phyloP scores from a whole-genome alignment of 257 asterid species.

The Linaria vulgaris region DNA sequence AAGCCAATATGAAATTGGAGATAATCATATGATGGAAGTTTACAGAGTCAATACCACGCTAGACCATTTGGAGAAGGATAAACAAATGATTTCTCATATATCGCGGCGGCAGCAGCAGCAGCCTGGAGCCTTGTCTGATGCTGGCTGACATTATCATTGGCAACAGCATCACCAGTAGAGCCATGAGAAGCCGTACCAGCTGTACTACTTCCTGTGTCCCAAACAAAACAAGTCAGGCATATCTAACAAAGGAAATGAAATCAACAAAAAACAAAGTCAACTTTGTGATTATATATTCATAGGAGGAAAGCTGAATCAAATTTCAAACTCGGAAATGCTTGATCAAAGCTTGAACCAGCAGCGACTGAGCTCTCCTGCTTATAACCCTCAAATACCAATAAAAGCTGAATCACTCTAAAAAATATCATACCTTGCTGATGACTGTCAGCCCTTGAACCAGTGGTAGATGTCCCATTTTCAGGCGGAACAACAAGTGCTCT shows the following conservation, averaged over 20 bases:
- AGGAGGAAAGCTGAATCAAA: slow-evolving; percentile 1
- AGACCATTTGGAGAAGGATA: slow-evolving; percentile 68
- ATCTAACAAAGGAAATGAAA: slow-evolving; percentile 14
- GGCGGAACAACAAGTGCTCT: slow-evolving; percentile 94
- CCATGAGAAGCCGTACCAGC: slow-evolving; percentile 63
- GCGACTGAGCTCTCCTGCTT: slow-evolving; percentile 13
- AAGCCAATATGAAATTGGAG: slow-evolving; percentile 13
- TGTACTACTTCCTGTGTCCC: slow-evolving; percentile 55
- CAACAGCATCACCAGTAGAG: slow-evolving; percentile 36
- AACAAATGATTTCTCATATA: slow-evolving; percentile 84
- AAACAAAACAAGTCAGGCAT: slow-evolving; percentile 24
- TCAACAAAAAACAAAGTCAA: slow-evolving; percentile 1
- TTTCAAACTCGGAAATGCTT: slow-evolving; percentile 9
- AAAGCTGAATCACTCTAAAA: slow-evolving; percentile 7
- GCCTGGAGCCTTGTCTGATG: slow-evolving; percentile 85
- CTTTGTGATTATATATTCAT: slow-evolving; percentile 6
- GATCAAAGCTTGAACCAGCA: not conserved
- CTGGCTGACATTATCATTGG: slow-evolving; percentile 48
- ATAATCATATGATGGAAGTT: slow-evolving; percentile 12
- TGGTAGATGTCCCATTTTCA: slow-evolving; percentile 53
- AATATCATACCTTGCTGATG: slow-evolving; percentile 62
- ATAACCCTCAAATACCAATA: slow-evolving; percentile 2
- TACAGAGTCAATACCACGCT: slow-evolving; percentile 46
- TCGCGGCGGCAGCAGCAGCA: slow-evolving; percentile 80
- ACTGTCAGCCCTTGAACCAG: slow-evolving; percentile 48